Evolutionary conservation across 192 early-diverging fungal species (phyloP).

Genomic region (Geranomyces variabilis): DNA sequence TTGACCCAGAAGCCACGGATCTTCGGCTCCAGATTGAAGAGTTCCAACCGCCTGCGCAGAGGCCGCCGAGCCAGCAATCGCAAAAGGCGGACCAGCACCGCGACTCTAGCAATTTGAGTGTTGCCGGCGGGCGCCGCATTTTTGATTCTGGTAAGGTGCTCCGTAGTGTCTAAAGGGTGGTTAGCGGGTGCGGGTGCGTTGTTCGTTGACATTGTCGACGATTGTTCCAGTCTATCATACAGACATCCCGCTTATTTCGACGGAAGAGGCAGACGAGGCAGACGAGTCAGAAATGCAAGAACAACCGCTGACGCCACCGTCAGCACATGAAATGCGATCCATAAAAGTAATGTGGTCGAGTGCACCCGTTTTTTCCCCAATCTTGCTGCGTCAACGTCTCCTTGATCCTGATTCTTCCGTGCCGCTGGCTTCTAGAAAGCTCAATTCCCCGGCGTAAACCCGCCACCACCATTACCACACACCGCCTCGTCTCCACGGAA

Average conservation of each 20-base stretch:
- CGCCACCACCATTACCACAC: neutral
- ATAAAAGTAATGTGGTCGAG: too few relatives aligned
- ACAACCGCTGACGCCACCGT: too few relatives aligned
- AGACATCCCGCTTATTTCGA: neutral
- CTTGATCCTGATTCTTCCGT: neutral
- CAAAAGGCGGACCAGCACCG: too few relatives aligned
- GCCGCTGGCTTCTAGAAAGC: neutral
- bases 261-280: neutral
- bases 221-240: neutral
- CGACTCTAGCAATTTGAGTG: too few relatives aligned
- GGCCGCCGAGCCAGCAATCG: too few relatives aligned
- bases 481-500: conserved; percentile 1
- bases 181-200: too few relatives aligned
- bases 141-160: conserved; percentile 7
- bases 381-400: neutral
- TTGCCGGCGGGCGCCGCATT: neutral
- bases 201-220: neutral
- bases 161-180: too few relatives aligned
- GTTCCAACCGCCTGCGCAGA: neutral
- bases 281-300: neutral
- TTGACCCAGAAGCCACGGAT: conserved; percentile 12
- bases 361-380: too few relatives aligned
- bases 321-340: too few relatives aligned
- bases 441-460: conserved; percentile 8
- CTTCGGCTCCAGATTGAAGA: conserved; percentile 15